Conservation (phyloP, 345 rosid species). For the Hibiscus syriacus region DNA sequence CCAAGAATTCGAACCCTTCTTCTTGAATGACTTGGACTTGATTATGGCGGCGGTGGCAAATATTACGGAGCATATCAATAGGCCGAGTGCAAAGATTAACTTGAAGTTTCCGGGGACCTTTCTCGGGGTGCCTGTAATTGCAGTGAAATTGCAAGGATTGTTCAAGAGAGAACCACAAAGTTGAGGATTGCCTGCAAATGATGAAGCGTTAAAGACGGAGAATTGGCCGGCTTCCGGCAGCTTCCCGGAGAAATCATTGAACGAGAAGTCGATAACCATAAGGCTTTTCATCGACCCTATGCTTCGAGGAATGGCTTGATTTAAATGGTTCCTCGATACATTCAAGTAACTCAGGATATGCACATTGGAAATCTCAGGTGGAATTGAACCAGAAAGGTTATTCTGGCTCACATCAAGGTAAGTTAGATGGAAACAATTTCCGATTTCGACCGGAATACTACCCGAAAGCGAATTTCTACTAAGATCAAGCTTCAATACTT, state of each 20-base stretch:
- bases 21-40: conserved; percentile 38
- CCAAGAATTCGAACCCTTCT: conserved; percentile 27
- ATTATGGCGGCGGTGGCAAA: conserved; percentile 39
- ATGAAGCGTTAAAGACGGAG: conserved; percentile 41
- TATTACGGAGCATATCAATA: conserved; percentile 34
- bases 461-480: conserved; percentile 47
- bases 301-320: conserved; percentile 33
- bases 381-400: conserved; percentile 58
- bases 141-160: conserved; percentile 34
- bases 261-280: conserved; percentile 52
- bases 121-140: conserved; percentile 12
- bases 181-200: conserved; percentile 54
- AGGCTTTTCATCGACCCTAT: conserved; percentile 57
- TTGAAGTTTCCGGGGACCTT: conserved; percentile 29
- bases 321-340: conserved; percentile 52
- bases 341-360: conserved; percentile 52
- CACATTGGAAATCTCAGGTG: conserved; percentile 35
- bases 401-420: conserved; percentile 64
- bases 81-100: conserved; percentile 48
- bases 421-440: conserved; percentile 43
- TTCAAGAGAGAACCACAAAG: conserved; percentile 41
- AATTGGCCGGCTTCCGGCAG: conserved; percentile 59
- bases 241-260: conserved; percentile 54
- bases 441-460: conserved; percentile 40
- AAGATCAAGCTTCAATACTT: conserved; percentile 40